Percentiles rank a stretch among this genome's conserved stretches.
phyloP scores from a whole-genome alignment of 495 filamentous ascomycete species.

The Hyaloscypha bicolor region DNA sequence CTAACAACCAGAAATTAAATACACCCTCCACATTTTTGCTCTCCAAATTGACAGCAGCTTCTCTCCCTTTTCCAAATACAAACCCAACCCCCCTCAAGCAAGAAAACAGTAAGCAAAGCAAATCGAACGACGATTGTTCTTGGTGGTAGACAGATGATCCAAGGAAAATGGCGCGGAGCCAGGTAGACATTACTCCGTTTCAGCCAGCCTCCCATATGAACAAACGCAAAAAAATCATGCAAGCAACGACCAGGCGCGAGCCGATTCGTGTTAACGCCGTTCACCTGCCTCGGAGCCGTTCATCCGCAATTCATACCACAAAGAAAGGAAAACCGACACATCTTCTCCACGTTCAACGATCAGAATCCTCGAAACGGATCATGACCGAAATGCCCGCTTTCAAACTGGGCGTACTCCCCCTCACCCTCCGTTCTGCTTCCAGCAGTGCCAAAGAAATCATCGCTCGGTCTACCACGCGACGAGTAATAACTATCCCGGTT shows the following conservation, averaged over 20 bases:
- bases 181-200: not conserved
- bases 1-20: not conserved
- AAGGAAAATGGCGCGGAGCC: not conserved
- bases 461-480: conserved; percentile 24
- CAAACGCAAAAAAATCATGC: not conserved
- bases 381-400: conserved; percentile 26
- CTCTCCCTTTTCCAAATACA: not conserved
- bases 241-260: conserved; percentile 26
- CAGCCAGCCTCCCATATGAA: not conserved
- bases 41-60: not conserved
- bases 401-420: conserved; percentile 41
- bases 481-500: conserved; percentile 33
- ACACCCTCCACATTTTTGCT: not conserved
- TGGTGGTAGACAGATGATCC: not conserved
- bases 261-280: conserved; percentile 27
- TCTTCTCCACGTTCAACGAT: conserved; percentile 17
- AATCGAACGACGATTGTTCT: not conserved
- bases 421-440: conserved; percentile 37
- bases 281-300: not conserved
- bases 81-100: not conserved
- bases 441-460: conserved; percentile 36
- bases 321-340: not conserved
- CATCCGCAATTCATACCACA: not conserved
- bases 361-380: conserved; percentile 48
- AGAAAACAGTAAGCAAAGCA: not conserved